A percentile compares a stretch with the other conserved stretches of the same genome.
Evolutionary conservation across 805 yeast genomes (phyloP).

Genomic region (Cyberlindnera samutprakarnensis): DNA sequence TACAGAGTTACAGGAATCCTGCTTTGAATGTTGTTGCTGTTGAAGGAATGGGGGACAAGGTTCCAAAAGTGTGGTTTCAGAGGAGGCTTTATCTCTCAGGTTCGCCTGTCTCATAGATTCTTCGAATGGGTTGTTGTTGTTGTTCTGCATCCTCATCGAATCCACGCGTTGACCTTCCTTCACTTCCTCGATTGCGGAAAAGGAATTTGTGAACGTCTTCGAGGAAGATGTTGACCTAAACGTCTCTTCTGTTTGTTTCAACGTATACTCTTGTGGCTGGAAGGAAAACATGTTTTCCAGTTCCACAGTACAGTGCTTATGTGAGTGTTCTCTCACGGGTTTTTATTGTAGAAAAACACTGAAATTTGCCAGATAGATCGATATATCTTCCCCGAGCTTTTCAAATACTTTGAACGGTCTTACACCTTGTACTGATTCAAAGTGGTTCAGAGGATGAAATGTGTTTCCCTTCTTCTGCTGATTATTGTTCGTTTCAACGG

Average conservation of each 20-base stretch:
- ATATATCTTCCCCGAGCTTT: no score
- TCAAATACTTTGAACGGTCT: no score
- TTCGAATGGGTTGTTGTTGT: background rate
- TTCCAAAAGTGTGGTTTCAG: slow-evolving; percentile 8
- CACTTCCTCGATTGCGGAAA: slow-evolving; percentile 8
- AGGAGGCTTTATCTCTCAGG: slow-evolving; percentile 9
- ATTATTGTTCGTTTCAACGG: no score
- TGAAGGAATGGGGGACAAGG: slow-evolving; percentile 1
- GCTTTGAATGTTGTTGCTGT: background rate
- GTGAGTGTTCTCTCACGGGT: no score
- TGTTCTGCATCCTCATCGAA: background rate
- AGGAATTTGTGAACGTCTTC: slow-evolving; percentile 1
- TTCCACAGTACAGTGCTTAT: background rate
- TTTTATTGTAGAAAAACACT: no score
- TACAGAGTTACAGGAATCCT: slow-evolving; percentile 6
- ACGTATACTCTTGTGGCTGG: slow-evolving; percentile 2
- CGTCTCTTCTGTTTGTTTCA: slow-evolving; percentile 1
- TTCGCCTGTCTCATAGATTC: slow-evolving; percentile 2
- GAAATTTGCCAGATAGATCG: no score
- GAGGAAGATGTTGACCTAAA: no score
- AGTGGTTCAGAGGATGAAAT: no score
- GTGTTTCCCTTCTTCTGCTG: no score
- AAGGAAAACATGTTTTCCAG: slow-evolving; percentile 1
- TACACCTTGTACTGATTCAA: no score
- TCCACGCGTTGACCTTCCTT: no score